These are phyloP conservation scores for Curvularia sp. DNA, from an alignment of 2,329 filamentous ascomycete species.

Conservation along the genomic window DNA sequence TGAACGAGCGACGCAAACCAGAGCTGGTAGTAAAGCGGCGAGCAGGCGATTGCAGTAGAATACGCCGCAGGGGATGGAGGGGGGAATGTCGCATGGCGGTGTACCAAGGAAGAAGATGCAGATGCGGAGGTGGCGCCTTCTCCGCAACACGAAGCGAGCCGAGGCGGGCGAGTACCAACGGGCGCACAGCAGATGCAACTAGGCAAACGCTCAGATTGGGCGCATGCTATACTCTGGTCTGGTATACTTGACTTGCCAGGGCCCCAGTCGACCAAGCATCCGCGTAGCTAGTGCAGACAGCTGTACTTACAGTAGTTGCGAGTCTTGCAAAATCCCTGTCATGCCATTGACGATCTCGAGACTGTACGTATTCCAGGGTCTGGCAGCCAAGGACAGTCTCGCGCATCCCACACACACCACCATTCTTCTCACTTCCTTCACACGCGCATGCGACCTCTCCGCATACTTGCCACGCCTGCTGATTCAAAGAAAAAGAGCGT, in stretches of 20 bases:
- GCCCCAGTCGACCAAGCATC: too few relatives aligned
- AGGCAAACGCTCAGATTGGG: neutral
- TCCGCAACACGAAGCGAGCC: constrained; percentile 17
- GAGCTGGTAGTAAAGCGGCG: constrained; percentile 33
- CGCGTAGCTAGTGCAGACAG: neutral
- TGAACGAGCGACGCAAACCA: constrained; percentile 32
- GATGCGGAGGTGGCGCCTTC: constrained; percentile 24
- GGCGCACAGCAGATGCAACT: neutral
- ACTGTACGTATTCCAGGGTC: constrained; percentile 14
- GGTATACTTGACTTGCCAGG: neutral
- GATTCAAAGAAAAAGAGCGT: constrained; percentile 1
- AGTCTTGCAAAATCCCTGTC: constrained; percentile 15
- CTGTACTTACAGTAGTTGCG: neutral
- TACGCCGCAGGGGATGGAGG: constrained; percentile 8
- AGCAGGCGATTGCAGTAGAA: constrained; percentile 4
- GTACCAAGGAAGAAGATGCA: constrained; percentile 19
- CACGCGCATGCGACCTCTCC: constrained; percentile 19
- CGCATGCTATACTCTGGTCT: neutral
- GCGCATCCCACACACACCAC: constrained; percentile 16
- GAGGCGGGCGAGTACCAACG: constrained; percentile 1
- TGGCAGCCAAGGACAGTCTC: constrained; percentile 27
- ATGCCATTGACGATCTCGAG: constrained; percentile 25
- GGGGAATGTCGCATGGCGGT: constrained; percentile 31
- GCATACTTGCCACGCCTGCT: constrained; percentile 1
- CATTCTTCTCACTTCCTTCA: neutral